Evolutionary conservation across 73 alveolate genomes (phyloP).

Genomic region (Paramecium sonneborni): DNA sequence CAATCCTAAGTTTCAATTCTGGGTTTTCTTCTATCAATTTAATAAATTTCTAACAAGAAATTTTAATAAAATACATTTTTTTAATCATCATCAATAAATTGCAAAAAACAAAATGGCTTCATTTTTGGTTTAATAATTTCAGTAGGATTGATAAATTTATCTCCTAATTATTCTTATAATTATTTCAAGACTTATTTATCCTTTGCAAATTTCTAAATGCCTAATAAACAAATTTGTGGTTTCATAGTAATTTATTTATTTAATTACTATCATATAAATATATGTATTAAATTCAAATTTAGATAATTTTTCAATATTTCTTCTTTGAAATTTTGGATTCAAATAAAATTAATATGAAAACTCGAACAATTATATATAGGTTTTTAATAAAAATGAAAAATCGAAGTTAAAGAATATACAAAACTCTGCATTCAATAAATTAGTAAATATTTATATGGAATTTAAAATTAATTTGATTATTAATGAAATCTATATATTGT

Average conservation of each 20-base stretch:
- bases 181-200: conserved; percentile 53
- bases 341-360: too few relatives aligned
- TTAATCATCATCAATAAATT: conserved; percentile 16
- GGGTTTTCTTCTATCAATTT: background rate
- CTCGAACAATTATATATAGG: too few relatives aligned
- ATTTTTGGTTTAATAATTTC: conserved; percentile 60
- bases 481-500: too few relatives aligned
- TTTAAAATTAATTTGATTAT: too few relatives aligned
- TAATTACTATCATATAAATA: too few relatives aligned
- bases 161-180: conserved; percentile 55
- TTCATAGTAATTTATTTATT: background rate
- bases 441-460: too few relatives aligned
- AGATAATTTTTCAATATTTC: too few relatives aligned
- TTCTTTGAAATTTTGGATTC: too few relatives aligned
- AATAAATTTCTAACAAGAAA: background rate
- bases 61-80: background rate
- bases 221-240: conserved; percentile 60
- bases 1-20: conserved; percentile 29
- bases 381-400: too few relatives aligned
- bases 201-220: conserved; percentile 55
- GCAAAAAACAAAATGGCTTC: conserved; percentile 58
- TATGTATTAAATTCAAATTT: too few relatives aligned
- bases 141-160: conserved; percentile 34
- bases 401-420: too few relatives aligned
- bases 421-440: too few relatives aligned